A percentile compares a stretch with the other conserved stretches of the same genome.
phyloP scores from a whole-genome alignment of 2,329 filamentous ascomycete species.

The Xylariales sp. region DNA sequence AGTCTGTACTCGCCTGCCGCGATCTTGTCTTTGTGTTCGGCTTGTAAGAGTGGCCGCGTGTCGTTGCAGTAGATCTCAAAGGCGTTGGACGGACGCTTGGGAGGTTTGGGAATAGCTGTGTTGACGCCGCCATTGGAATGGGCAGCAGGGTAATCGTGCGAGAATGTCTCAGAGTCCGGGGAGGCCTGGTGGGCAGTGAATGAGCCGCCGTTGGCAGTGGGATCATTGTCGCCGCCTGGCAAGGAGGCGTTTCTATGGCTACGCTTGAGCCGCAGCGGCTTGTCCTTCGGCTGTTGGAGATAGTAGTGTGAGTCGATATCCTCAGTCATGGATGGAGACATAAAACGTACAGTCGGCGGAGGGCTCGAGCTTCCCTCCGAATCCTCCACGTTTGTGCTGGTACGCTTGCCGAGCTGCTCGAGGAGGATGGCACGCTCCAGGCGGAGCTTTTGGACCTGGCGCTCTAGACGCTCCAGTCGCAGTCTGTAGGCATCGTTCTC shows the following conservation, averaged over 20 bases:
- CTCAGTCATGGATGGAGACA: constrained; percentile 8
- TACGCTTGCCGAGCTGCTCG: constrained; percentile 69
- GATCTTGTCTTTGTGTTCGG: constrained; percentile 38
- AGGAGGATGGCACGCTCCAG: constrained; percentile 75
- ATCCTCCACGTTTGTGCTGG: constrained; percentile 70
- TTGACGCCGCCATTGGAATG: no score
- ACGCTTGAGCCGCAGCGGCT: constrained; percentile 70
- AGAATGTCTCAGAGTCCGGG: constrained; percentile 49
- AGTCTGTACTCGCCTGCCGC: constrained; percentile 32
- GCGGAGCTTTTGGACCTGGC: constrained; percentile 86
- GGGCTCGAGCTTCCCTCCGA: constrained; percentile 75
- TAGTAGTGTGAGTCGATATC: constrained; percentile 19
- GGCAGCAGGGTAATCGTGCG: constrained; percentile 40
- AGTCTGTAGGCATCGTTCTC: constrained; percentile 81
- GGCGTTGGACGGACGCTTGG: constrained; percentile 41
- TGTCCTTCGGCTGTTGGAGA: constrained; percentile 69
- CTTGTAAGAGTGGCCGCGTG: constrained; percentile 37
- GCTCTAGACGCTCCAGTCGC: constrained; percentile 73
- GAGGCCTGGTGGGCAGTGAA: no score
- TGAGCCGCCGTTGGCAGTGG: no score
- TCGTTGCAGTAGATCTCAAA: constrained; percentile 54
- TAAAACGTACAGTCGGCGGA: constrained; percentile 64
- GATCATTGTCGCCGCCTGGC: no score
- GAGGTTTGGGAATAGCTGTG: constrained; percentile 37
- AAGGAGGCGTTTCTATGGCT: constrained; percentile 68